Percentiles rank a stretch among this genome's conserved stretches.
Evolutionary conservation across 2,329 filamentous ascomycete species (phyloP).

Genomic region (Thelonectria rubi): DNA sequence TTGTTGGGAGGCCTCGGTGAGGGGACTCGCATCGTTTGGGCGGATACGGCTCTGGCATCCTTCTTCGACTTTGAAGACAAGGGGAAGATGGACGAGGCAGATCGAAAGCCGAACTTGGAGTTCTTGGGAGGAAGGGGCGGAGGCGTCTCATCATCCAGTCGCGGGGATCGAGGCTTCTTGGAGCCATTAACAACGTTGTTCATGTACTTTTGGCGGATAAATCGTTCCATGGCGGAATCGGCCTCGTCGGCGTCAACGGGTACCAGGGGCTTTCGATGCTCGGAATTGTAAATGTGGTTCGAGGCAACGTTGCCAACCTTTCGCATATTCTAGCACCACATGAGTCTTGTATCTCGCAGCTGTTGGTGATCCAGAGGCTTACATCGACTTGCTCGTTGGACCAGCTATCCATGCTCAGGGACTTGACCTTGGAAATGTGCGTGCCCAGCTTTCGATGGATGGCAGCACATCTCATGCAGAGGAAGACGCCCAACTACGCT

Average conservation of each 20-base stretch:
- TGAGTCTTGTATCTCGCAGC: conserved; percentile 27
- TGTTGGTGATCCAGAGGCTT: conserved; percentile 46
- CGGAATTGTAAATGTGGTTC: conserved; percentile 90
- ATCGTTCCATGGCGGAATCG: conserved; percentile 93
- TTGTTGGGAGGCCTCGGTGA: conserved; percentile 64
- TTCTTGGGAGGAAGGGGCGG: conserved; percentile 72
- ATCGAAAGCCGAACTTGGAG: conserved; percentile 66
- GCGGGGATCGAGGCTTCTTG: conserved; percentile 47
- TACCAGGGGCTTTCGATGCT: conserved; percentile 82
- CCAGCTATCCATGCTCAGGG: conserved; percentile 98
- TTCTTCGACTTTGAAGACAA: conserved; percentile 69
- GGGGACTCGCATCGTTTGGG: conserved; percentile 43
- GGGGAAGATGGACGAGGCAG: conserved; percentile 73
- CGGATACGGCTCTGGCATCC: conserved; percentile 49
- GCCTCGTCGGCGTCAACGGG: conserved; percentile 92
- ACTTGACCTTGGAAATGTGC: conserved; percentile 98
- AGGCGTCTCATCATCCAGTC: conserved; percentile 64
- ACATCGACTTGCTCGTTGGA: conserved; percentile 95
- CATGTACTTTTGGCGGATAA: conserved; percentile 94
- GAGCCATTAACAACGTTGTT: conserved; percentile 56
- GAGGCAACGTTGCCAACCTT: conserved; percentile 85
- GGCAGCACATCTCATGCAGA: conserved; percentile 96
- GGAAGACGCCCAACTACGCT: conserved; percentile 84
- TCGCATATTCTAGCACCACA: conserved; percentile 82
- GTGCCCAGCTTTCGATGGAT: conserved; percentile 97